phyloP scores from a whole-genome alignment of 2,329 filamentous ascomycete species.

The Aphanocladium album region DNA sequence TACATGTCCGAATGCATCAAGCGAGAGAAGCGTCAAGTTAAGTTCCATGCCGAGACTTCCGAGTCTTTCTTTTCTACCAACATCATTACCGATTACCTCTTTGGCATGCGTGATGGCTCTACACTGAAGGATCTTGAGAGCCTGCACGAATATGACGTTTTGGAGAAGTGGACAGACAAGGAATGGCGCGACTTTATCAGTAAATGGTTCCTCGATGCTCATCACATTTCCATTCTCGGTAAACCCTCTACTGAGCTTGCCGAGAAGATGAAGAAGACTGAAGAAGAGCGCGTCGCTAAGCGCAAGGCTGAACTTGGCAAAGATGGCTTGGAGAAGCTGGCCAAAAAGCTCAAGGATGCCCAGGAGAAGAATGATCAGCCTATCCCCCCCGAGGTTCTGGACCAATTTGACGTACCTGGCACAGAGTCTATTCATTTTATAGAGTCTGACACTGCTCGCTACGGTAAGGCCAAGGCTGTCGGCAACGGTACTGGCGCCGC shows the following conservation, averaged over 20 bases:
- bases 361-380: slow-evolving; percentile 84
- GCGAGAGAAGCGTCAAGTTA: slow-evolving; percentile 74
- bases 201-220: slow-evolving; percentile 79
- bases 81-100: slow-evolving; percentile 89
- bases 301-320: slow-evolving; percentile 74
- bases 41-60: slow-evolving; percentile 76
- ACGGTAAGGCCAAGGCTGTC: slow-evolving; percentile 68
- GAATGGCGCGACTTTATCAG: slow-evolving; percentile 80
- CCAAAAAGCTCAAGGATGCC: slow-evolving; percentile 71
- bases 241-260: slow-evolving; percentile 78
- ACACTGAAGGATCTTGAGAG: slow-evolving; percentile 58
- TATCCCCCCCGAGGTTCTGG: slow-evolving; percentile 77
- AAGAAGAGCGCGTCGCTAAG: slow-evolving; percentile 71
- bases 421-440: slow-evolving; percentile 95
- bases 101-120: slow-evolving; percentile 78
- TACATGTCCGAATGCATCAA: slow-evolving; percentile 87
- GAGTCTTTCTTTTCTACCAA: slow-evolving; percentile 76
- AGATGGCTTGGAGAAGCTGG: slow-evolving; percentile 73
- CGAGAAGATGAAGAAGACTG: slow-evolving; percentile 73
- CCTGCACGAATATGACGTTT: slow-evolving; percentile 56
- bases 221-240: slow-evolving; percentile 83
- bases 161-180: slow-evolving; percentile 75
- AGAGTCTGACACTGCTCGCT: slow-evolving; percentile 75
- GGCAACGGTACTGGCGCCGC: slow-evolving; percentile 63
- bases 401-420: slow-evolving; percentile 74